Conservation (phyloP, 2,329 filamentous ascomycete genomes). For the Geosmithia putterillii region DNA sequence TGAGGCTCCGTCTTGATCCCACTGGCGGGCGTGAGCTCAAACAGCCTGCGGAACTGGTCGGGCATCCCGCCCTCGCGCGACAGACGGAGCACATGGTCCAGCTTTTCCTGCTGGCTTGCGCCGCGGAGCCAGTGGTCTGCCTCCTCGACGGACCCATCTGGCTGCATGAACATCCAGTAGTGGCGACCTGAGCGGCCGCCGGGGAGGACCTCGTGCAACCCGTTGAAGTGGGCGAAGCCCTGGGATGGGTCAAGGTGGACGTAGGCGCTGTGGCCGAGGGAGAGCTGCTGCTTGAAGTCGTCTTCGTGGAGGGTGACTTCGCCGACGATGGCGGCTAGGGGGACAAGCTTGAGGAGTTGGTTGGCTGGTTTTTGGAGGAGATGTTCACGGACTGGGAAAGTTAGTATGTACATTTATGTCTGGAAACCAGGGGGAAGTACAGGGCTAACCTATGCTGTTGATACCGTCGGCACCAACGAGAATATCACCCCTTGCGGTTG, state of each 20-base stretch:
- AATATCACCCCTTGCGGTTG: neutral
- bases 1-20: neutral
- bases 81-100: neutral
- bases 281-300: neutral
- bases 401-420: neutral
- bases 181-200: neutral
- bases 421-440: no score
- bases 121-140: neutral
- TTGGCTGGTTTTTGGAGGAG: neutral
- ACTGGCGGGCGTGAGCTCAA: neutral
- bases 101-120: neutral
- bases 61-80: neutral
- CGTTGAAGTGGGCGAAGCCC: neutral
- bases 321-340: neutral
- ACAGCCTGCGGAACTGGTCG: neutral
- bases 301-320: neutral
- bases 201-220: neutral
- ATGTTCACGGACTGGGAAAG: neutral
- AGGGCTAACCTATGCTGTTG: neutral
- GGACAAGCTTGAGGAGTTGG: neutral
- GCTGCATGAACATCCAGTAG: neutral
- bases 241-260: neutral
- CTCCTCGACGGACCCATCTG: neutral
- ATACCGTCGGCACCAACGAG: neutral
- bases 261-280: neutral